Percentiles rank a stretch among this genome's conserved stretches.
Conservation (phyloP, 352 stramenopile genomes). For the Phytopythium chamaehyphon region DNA sequence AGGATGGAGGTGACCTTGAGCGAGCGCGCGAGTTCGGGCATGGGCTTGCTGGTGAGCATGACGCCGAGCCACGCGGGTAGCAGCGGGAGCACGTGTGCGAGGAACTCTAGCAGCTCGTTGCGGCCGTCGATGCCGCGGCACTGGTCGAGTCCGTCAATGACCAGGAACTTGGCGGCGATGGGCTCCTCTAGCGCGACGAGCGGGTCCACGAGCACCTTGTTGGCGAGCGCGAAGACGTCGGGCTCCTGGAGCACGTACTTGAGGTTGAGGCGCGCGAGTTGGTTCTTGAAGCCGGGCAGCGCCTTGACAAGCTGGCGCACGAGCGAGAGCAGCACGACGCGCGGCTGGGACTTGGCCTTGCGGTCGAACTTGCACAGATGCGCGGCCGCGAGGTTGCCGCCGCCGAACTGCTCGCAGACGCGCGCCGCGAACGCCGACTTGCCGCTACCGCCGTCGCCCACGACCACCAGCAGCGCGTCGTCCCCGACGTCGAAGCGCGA, state of each 20-base stretch:
- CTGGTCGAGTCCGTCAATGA: conserved; percentile 78
- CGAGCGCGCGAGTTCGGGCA: conserved; percentile 44
- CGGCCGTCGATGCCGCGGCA: conserved; percentile 23
- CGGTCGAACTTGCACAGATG: conserved; percentile 80
- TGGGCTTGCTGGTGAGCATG: conserved; percentile 67
- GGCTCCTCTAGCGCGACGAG: conserved; percentile 65
- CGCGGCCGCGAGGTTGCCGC: conserved; percentile 45
- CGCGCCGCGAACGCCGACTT: conserved; percentile 63
- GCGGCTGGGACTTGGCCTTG: conserved; percentile 64
- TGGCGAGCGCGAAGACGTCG: conserved; percentile 57
- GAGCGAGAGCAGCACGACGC: conserved; percentile 76
- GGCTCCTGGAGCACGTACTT: conserved; percentile 78
- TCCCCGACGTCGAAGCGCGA: conserved; percentile 56
- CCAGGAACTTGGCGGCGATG: conserved; percentile 49
- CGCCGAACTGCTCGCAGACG: conserved; percentile 47
- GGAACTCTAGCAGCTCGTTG: conserved; percentile 72
- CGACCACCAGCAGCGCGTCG: conserved; percentile 56
- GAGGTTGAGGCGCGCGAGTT: conserved; percentile 77
- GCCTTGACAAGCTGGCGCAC: conserved; percentile 71
- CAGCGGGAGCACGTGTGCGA: conserved; percentile 51
- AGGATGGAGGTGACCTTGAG: conserved; percentile 68
- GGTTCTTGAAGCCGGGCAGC: conserved; percentile 74
- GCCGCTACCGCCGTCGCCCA: conserved; percentile 63
- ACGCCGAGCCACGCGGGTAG: conserved; percentile 70
- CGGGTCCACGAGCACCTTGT: conserved; percentile 75